These are phyloP conservation scores for Venustampulla echinocandica DNA, from an alignment of 495 filamentous ascomycete genomes.

Conservation along the genomic window DNA sequence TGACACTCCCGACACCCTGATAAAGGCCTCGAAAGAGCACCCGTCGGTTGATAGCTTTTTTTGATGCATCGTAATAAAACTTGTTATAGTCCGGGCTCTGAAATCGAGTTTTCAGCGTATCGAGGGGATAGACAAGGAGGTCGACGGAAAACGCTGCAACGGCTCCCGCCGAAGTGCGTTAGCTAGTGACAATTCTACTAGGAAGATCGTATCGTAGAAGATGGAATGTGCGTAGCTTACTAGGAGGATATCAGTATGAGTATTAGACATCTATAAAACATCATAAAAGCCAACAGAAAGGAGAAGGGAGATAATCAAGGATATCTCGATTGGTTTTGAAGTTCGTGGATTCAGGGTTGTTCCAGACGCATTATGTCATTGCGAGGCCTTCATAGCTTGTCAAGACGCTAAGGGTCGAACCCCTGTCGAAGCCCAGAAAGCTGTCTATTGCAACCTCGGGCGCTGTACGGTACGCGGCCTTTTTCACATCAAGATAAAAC, in stretches of 20 bases:
- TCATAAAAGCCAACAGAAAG: slow-evolving; percentile 3
- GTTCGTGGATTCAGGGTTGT: too few relatives aligned
- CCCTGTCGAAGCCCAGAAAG: background rate
- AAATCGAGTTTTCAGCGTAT: slow-evolving; percentile 78
- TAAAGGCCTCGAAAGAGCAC: slow-evolving; percentile 69
- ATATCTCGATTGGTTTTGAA: slow-evolving; percentile 5
- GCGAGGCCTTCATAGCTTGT: too few relatives aligned
- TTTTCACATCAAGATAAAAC: background rate
- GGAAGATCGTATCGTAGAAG: background rate
- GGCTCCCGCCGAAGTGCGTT: slow-evolving; percentile 57
- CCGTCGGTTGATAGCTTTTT: slow-evolving; percentile 41
- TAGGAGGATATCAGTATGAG: slow-evolving; percentile 32
- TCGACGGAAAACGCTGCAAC: slow-evolving; percentile 74
- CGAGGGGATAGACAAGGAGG: slow-evolving; percentile 71
- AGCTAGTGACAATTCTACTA: background rate
- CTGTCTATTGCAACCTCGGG: background rate
- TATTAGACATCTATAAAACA: slow-evolving; percentile 23
- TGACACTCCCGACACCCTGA: slow-evolving; percentile 80
- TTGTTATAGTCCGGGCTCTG: slow-evolving; percentile 65
- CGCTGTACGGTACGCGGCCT: too few relatives aligned
- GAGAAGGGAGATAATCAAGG: background rate
- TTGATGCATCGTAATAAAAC: slow-evolving; percentile 49
- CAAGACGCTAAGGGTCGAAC: background rate
- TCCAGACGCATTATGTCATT: background rate
- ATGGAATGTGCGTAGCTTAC: slow-evolving; percentile 21